These are phyloP conservation scores for Xylaria digitata DNA, from an alignment of 2,329 filamentous ascomycete genomes.

Conservation along the genomic window DNA sequence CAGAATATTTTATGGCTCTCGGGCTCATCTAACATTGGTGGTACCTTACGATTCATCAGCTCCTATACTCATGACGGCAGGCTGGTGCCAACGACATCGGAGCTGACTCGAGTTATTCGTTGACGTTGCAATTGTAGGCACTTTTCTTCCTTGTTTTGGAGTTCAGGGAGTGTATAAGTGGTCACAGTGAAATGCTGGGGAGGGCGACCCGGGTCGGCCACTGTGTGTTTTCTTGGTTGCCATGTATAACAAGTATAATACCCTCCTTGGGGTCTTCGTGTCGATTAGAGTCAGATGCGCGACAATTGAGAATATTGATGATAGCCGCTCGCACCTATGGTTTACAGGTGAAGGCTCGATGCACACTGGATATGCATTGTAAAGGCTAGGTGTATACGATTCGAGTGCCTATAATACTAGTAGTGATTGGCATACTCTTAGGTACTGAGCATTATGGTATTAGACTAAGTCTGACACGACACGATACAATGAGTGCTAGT, in stretches of 20 bases:
- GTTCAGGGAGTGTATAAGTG: constrained; percentile 16
- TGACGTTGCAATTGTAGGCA: constrained; percentile 14
- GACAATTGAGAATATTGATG: not conserved
- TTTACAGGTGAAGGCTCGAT: not conserved
- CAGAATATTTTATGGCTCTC: not conserved
- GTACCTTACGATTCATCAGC: not conserved
- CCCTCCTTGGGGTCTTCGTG: constrained; percentile 2
- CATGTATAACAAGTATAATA: constrained; percentile 33
- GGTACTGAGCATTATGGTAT: too few relatives aligned
- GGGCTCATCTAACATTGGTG: not conserved
- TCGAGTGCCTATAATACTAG: not conserved
- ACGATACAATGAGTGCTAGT: too few relatives aligned
- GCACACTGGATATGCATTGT: not conserved
- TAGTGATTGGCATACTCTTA: not conserved
- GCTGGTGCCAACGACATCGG: not conserved
- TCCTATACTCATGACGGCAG: not conserved
- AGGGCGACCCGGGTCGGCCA: constrained; percentile 8
- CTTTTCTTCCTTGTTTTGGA: constrained; percentile 28
- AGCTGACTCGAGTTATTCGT: constrained; percentile 18
- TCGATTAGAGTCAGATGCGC: constrained; percentile 1
- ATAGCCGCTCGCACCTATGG: not conserved
- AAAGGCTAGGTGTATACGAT: not conserved
- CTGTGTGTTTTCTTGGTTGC: constrained; percentile 17
- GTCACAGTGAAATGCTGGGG: constrained; percentile 14
- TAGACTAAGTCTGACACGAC: too few relatives aligned